Evolutionary conservation across 1,284 basidiomycete species (phyloP).

Genomic region (Cutaneotrichosporon sp.): DNA sequence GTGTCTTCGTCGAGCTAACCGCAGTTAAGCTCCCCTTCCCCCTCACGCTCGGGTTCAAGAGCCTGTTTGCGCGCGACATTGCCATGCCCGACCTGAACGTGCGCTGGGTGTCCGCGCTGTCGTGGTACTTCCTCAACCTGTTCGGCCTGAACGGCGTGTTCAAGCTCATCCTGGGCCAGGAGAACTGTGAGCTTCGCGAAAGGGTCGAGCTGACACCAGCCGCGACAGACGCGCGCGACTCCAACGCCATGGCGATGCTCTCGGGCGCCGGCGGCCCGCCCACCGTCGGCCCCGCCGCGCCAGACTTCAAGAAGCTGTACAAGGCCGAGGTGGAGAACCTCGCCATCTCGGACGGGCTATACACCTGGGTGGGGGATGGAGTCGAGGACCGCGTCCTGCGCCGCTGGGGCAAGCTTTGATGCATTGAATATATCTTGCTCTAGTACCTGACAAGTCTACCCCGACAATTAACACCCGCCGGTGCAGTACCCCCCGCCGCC

Average conservation of each 20-base stretch:
- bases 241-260: conserved; percentile 67
- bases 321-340: conserved; percentile 91
- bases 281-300: conserved; percentile 60
- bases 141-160: conserved; percentile 97
- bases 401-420: conserved; percentile 64
- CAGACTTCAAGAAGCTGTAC: conserved; percentile 88
- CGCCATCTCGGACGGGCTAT: conserved; percentile 81
- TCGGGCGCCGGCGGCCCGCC: conserved; percentile 60
- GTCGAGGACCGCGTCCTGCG: conserved; percentile 74
- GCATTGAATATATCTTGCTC: neutral
- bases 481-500: conserved; percentile 60
- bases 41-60: conserved; percentile 93
- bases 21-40: conserved; percentile 96
- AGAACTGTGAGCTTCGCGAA: conserved; percentile 67
- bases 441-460: neutral
- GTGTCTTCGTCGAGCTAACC: conserved; percentile 6
- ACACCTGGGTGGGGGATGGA: conserved; percentile 76
- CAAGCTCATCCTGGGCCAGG: conserved; percentile 85
- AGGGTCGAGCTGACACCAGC: conserved; percentile 55
- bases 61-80: conserved; percentile 96
- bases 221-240: conserved; percentile 72
- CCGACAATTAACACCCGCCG: conserved; percentile 34
- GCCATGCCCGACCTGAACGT: conserved; percentile 97
- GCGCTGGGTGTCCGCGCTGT: conserved; percentile 96
- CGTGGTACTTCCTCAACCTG: conserved; percentile 99